Evolutionary conservation across 169 alveolate genomes (phyloP), one percentile per base, ranked within the genome.

Genomic region (Eimeria falciformis): DNA sequence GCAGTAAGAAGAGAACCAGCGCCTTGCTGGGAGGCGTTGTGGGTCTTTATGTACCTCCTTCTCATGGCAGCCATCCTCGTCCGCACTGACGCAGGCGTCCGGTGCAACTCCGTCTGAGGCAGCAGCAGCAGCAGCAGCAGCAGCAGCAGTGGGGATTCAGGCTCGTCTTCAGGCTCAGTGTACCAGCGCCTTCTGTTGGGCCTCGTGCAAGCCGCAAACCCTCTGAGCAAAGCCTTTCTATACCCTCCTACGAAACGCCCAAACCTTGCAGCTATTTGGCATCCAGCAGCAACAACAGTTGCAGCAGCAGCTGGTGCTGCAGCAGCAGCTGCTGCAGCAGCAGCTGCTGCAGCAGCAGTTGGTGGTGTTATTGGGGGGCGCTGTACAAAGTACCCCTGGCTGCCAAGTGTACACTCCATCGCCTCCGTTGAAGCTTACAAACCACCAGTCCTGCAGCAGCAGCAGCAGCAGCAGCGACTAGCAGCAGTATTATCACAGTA

Each of bases 21-120:
- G 25, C 88, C 45, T 50, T 79, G 37, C 88, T 79, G 75, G 40
- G 71, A 53, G 55, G 23, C 23, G 27, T 9, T 79, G 88, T 79
- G 88, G 12, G 88, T 50, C 88, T 71, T 79, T 79, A 79, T 79
- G 88, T 79, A 79, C 88, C 88, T 79, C 88, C 73, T 47, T 71
- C 88, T 43, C 88, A 79, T 50, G 40, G 47, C 88, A 50, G 88
- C 88, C 88, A 79, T 79, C 53, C 73, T 18, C 33, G 88, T 50
- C 40, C 88, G 88, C 71, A 79, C 68, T 27, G 21, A 27, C 23
- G 88, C 75, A 5, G 88, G 21, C 21, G 73, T 58, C 11, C 88
- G 88, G 73, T 79, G 88, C 88, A 79, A 68, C 46, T 79, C 88
- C 29, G 73, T 79, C 88, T 79, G 88, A 50, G 29, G 73, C 75